A percentile compares a stretch with the other conserved stretches of the same genome.
These are phyloP conservation scores for Tetraselmis striata DNA, from an alignment of 139 green algal genomes.

Conservation along the genomic window DNA sequence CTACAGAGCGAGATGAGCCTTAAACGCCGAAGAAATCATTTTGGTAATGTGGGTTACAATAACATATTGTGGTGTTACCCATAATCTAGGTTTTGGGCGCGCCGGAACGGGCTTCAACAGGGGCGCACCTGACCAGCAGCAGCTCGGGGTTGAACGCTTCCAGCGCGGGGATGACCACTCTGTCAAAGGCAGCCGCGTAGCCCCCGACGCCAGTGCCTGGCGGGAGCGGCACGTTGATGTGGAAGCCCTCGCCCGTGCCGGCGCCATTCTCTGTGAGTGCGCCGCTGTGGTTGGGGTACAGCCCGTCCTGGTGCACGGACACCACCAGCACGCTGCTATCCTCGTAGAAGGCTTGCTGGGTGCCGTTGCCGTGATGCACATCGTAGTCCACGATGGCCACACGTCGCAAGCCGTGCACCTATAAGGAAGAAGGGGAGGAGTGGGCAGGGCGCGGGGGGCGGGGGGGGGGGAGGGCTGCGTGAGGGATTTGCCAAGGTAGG, in stretches of 20 bases:
- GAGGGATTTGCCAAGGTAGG: background rate
- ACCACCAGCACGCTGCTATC: conserved; percentile 6
- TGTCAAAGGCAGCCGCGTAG: conserved; percentile 6
- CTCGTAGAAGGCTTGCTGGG: conserved; percentile 12
- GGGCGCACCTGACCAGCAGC: background rate
- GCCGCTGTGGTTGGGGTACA: background rate
- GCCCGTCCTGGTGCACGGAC: conserved; percentile 18
- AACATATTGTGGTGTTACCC: too few species aligned
- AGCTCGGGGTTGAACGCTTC: conserved; percentile 7
- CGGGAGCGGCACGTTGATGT: conserved; percentile 18
- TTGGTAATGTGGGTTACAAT: too few species aligned
- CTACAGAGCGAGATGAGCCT: too few species aligned
- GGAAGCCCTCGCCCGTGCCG: conserved; percentile 6
- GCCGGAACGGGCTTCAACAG: too few species aligned
- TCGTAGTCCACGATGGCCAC: conserved; percentile 26
- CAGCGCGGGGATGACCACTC: conserved; percentile 13
- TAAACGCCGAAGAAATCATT: too few species aligned
- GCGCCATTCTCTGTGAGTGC: conserved; percentile 1
- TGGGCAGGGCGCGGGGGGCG: too few species aligned
- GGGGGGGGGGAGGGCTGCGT: background rate
- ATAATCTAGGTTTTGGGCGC: too few species aligned
- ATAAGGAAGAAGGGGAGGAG: background rate
- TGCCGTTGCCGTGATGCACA: conserved; percentile 27
- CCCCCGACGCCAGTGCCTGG: conserved; percentile 6
- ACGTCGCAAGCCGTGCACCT: background rate